Percentiles rank a stretch among this genome's conserved stretches.
Conservation (phyloP, 306 rosid species). For the Acmispon strigosus region DNA sequence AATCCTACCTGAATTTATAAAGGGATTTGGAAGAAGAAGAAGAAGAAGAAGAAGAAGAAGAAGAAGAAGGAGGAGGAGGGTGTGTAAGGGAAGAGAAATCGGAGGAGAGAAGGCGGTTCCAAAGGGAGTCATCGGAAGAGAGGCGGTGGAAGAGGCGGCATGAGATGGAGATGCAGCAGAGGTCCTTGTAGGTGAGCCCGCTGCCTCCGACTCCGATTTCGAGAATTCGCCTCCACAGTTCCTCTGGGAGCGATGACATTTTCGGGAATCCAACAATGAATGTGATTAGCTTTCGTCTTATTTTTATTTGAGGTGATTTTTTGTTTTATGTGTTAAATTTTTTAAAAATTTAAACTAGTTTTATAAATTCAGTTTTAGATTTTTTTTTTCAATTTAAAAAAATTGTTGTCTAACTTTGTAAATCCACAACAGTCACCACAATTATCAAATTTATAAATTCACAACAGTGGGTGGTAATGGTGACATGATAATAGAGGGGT, state of each 20-base stretch:
- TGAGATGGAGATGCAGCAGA: constrained; percentile 63
- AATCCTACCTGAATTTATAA: constrained; percentile 42
- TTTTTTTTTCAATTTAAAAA: no score
- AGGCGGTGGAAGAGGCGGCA: constrained; percentile 53
- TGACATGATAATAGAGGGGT: no score
- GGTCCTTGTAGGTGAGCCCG: constrained; percentile 47
- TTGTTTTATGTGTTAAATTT: no score
- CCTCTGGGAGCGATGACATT: constrained; percentile 50
- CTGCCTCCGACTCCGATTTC: constrained; percentile 42
- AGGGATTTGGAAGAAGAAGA: constrained; percentile 38
- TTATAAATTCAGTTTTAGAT: no score
- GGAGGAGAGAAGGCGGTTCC: constrained; percentile 56
- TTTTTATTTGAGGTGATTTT: no score
- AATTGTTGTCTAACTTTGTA: no score
- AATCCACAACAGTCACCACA: no score
- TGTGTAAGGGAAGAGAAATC: constrained; percentile 34
- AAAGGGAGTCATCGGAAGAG: constrained; percentile 48
- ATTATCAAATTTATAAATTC: no score
- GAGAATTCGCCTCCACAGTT: constrained; percentile 60
- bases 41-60: neutral
- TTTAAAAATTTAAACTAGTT: no score
- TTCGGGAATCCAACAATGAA: neutral
- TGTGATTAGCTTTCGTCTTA: no score
- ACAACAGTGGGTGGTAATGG: no score
- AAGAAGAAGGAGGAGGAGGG: neutral